A percentile compares a stretch with the other conserved stretches of the same genome.
Evolutionary conservation across 208 protist genomes (phyloP).

Genomic region (Naegleria gruberi): DNA sequence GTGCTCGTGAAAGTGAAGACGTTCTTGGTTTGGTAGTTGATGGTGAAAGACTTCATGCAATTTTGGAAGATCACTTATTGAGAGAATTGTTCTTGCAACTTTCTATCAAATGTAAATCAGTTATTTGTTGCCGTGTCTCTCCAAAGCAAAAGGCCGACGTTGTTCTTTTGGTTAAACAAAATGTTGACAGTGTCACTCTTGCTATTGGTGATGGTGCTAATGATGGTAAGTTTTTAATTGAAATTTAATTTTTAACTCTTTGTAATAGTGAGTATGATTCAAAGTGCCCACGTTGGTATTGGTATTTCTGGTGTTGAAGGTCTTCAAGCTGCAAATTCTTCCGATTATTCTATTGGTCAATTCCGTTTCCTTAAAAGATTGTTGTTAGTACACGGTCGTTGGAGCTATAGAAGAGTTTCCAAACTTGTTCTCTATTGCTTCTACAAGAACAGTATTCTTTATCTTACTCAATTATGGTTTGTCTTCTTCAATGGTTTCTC

Average conservation of each 20-base stretch:
- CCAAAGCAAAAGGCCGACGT: slow-evolving; percentile 65
- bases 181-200: slow-evolving; percentile 47
- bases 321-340: slow-evolving; percentile 77
- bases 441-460: slow-evolving; percentile 91
- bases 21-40: slow-evolving; percentile 52
- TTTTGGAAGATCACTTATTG: neutral
- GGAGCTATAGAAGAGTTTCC: slow-evolving; percentile 77
- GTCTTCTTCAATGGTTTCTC: slow-evolving; percentile 73
- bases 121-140: slow-evolving; percentile 68
- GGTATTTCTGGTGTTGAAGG: slow-evolving; percentile 87
- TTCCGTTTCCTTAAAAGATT: slow-evolving; percentile 82
- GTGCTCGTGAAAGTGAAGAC: slow-evolving; percentile 29
- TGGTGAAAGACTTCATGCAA: slow-evolving; percentile 7
- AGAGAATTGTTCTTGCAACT: slow-evolving; percentile 3
- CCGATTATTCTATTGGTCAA: slow-evolving; percentile 84
- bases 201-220: slow-evolving; percentile 74
- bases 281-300: slow-evolving; percentile 74
- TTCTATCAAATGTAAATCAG: slow-evolving; percentile 37
- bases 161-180: slow-evolving; percentile 55
- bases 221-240: slow-evolving; percentile 30
- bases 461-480: slow-evolving; percentile 77
- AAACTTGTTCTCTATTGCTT: slow-evolving; percentile 86
- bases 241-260: neutral
- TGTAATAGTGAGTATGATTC: slow-evolving; percentile 85
- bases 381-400: slow-evolving; percentile 85